Conservation (phyloP, 495 filamentous ascomycete genomes). For the Podospora appendiculata region DNA sequence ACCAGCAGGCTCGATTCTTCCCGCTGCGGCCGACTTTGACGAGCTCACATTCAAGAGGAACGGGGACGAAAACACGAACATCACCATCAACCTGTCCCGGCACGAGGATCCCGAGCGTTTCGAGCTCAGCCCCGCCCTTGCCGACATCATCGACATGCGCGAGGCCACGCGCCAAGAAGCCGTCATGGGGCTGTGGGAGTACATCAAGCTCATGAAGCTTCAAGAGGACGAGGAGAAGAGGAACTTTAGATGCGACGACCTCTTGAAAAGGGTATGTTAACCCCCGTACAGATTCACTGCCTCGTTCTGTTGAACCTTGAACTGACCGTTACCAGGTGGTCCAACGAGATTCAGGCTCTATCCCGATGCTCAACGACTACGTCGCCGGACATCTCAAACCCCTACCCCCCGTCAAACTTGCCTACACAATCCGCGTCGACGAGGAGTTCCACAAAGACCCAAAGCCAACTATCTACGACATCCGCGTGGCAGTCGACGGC, state of each 20-base stretch:
- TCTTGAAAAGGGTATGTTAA: slow-evolving; percentile 54
- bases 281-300: slow-evolving; percentile 4
- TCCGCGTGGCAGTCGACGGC: slow-evolving; percentile 78
- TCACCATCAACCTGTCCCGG: slow-evolving; percentile 77
- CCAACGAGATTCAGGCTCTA: slow-evolving; percentile 67
- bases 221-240: slow-evolving; percentile 93
- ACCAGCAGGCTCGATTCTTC: slow-evolving; percentile 41
- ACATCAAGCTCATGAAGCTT: slow-evolving; percentile 75
- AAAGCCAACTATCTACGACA: slow-evolving; percentile 75
- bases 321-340: slow-evolving; percentile 55
- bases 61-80: slow-evolving; percentile 86
- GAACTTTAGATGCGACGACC: slow-evolving; percentile 80
- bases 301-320: neutral
- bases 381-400: slow-evolving; percentile 67
- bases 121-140: slow-evolving; percentile 64
- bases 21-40: slow-evolving; percentile 71
- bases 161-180: slow-evolving; percentile 82
- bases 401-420: slow-evolving; percentile 74
- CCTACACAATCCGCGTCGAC: slow-evolving; percentile 92
- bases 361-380: slow-evolving; percentile 78
- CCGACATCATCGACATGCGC: slow-evolving; percentile 76
- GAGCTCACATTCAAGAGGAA: slow-evolving; percentile 83
- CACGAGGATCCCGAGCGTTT: slow-evolving; percentile 84
- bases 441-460: slow-evolving; percentile 63
- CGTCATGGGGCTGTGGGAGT: slow-evolving; percentile 90